phyloP scores from a whole-genome alignment of 805 yeast species.

The Millerozyma miso region DNA sequence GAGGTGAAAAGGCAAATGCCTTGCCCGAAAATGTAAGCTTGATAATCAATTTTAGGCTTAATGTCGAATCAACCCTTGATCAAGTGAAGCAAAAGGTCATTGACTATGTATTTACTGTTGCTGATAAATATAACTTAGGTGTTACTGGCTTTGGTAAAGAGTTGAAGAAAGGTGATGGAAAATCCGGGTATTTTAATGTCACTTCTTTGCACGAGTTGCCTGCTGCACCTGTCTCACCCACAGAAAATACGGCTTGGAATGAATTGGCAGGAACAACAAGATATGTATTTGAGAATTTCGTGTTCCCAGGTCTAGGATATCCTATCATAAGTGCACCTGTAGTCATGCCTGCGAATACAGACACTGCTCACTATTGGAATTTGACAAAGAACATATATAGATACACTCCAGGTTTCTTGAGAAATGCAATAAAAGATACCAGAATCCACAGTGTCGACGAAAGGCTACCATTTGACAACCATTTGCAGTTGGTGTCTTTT shows the following conservation, averaged over 20 bases:
- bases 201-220: constrained; percentile 19
- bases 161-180: constrained; percentile 15
- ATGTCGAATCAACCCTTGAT: constrained; percentile 25
- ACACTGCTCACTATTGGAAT: constrained; percentile 62
- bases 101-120: constrained; percentile 21
- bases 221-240: constrained; percentile 47
- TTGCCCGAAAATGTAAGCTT: constrained; percentile 33
- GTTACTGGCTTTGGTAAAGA: constrained; percentile 32
- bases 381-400: constrained; percentile 60
- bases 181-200: constrained; percentile 14
- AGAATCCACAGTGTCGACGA: constrained; percentile 66
- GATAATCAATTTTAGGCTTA: constrained; percentile 33
- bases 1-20: constrained; percentile 41
- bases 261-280: constrained; percentile 41
- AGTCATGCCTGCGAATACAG: constrained; percentile 67
- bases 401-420: constrained; percentile 44
- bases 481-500: constrained; percentile 56
- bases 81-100: constrained; percentile 20
- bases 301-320: constrained; percentile 27
- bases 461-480: constrained; percentile 49
- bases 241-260: constrained; percentile 35
- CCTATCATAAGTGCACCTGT: constrained; percentile 50
- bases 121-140: constrained; percentile 22
- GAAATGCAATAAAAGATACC: constrained; percentile 27
- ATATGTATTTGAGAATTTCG: constrained; percentile 44